A percentile compares a stretch with the other conserved stretches of the same genome.
phyloP scores from a whole-genome alignment of 768 basidiomycete species.

The Naematelia encephala region DNA sequence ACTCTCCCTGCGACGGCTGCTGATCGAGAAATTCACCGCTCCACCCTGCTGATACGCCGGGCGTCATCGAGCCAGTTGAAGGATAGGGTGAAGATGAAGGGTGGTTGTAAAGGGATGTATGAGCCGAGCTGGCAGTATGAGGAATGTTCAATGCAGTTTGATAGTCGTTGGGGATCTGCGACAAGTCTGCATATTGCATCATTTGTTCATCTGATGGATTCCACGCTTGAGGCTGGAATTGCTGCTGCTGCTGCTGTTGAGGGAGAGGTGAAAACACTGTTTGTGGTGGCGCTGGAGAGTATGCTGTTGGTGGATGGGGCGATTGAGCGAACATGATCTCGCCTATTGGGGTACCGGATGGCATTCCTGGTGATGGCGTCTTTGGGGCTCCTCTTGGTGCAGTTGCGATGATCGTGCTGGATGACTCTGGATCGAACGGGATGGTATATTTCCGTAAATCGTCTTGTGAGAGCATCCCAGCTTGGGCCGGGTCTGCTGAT shows the following conservation, averaged over 20 bases:
- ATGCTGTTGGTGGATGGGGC: constrained; percentile 2
- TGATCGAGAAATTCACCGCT: neutral
- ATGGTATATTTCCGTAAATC: constrained; percentile 26
- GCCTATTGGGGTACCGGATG: constrained; percentile 10
- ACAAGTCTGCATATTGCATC: neutral
- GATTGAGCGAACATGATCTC: constrained; percentile 22
- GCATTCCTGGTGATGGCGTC: constrained; percentile 1
- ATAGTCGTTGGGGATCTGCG: neutral
- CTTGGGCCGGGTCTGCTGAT: constrained; percentile 8
- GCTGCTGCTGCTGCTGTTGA: constrained; percentile 1
- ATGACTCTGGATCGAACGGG: constrained; percentile 29
- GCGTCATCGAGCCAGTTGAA: neutral
- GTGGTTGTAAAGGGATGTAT: neutral
- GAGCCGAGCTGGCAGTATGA: neutral
- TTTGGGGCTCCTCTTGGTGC: constrained; percentile 16
- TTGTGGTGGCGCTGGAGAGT: neutral
- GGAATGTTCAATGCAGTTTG: neutral
- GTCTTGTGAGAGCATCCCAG: neutral
- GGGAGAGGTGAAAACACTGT: neutral
- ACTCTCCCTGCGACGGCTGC: neutral
- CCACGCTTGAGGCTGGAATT: neutral
- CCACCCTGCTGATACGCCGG: neutral
- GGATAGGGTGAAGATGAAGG: neutral
- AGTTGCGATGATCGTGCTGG: constrained; percentile 37
- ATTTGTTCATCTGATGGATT: neutral